Evolutionary conservation across 139 green algal species (phyloP), one percentile per base, ranked within the genome.

Genomic region (Micractinium conductrix): DNA sequence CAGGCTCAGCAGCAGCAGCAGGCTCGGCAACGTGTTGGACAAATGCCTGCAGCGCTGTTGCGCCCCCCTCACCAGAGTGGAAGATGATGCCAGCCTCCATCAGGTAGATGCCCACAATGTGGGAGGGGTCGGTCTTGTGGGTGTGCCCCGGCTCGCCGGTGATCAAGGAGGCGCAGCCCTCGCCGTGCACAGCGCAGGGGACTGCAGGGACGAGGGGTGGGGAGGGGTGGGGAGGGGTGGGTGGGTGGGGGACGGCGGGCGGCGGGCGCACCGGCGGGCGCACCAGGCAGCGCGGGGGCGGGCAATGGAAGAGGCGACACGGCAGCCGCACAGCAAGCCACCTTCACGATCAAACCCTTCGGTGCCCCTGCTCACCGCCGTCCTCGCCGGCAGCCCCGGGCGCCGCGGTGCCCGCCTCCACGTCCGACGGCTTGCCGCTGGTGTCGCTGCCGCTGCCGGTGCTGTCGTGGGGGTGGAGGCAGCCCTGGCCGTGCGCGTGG

Each of bases 11-110:
- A n/a, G n/a, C n/a, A n/a, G n/a, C n/a, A n/a, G n/a, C n/a, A n/a
- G n/a, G n/a, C n/a, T n/a, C 48, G 14, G 48, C 48, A 58, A 58
- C 48, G 14, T n/a, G n/a, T n/a, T n/a, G n/a, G n/a, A n/a, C n/a
- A n/a, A n/a, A n/a, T n/a, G n/a, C n/a, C n/a, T n/a, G n/a, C n/a
- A 58, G 48, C 48, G 48, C 10, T 10, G 48, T 58, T 14, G 48
- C 10, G 12, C 48, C 48, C 48, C 48, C 48, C 48, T 58, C 78
- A 74, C 78, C 42, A 0, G 70, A 85, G 76, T 92, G 89, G 67
- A 92, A 88, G 33, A 89, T 79, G 69, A 92, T 85, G 35, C 86
- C 86, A 2, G 80, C 58, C 81, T 92, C 88, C 83, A 89, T 68
- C 38, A 89, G n/a, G 69, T 82, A 73, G 65, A 87, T 58, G 37